Base-by-base conservation (phyloP, 306 rosid genomes). In the Urtica urens region DNA sequence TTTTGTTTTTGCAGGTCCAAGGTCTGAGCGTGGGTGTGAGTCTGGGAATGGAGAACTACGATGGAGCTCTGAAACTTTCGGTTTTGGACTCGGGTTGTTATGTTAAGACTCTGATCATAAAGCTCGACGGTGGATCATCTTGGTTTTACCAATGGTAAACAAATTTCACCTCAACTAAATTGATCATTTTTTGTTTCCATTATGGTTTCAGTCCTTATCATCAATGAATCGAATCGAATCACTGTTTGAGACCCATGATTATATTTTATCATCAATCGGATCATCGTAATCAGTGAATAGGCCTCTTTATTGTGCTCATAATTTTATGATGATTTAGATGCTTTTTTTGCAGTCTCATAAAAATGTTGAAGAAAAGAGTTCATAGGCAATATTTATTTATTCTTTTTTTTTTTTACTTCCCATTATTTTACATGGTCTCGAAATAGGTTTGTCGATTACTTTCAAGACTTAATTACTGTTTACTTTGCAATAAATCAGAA, bases 91-190 rank as follows among this genome's bases (percentile, higher is more conserved):
- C 71, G 35, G 87, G 83, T 46, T 81, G 93, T 63, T 40, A 67
- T 52, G 86, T 83, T 13, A 67, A 75, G 61, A 63, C 62, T 42
- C 59, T 88, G 49, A 61, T 71, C 43, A 78, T 83, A 62, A 68
- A 76, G 67, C 18, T 88, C 72, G 65, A 88, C 3, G 95, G 96
- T 40, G 96, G 93, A 19, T 83, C 79, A 57, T 75, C 95, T 40
- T 88, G 93, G 95, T 86, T 88, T 74, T 83, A 88, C 72, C 83
- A 88, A 78, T 57, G 64, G 95, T 88, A 81, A 39, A 65, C 65
- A 49, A 56, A 53, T 49, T 54, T 76, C n/a, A n/a, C n/a, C 66
- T 57, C 50, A 50, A 55, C 2, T 54, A 10, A 34, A 42, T 55
- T 41, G n/a, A n/a, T n/a, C n/a, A n/a, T n/a, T n/a, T n/a, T n/a